Base-by-base conservation (phyloP, 352 stramenopile genomes). In the Globisporangium solare region DNA sequence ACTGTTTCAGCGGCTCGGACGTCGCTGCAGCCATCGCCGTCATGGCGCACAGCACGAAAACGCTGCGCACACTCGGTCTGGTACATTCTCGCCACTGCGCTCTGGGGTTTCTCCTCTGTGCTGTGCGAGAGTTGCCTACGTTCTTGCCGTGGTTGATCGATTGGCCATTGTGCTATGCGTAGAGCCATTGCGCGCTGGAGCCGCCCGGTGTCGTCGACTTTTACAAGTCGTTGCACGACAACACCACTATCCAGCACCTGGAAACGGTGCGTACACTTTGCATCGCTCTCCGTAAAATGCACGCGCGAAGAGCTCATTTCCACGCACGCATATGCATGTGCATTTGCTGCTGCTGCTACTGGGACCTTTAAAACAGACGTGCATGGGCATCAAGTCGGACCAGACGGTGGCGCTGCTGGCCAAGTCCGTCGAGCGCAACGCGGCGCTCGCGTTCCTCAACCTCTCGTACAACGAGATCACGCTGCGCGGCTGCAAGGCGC, bases 381-480 rank as follows among this genome's bases (percentile, higher is more conserved):
- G 79, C 52, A 79, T 68, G 53, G 73, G 74, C 8, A 66, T 92
- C 51, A 88, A 86, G 45, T 87, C 74, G 2, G 82, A 92, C 54
- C 69, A 63, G 32, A 77, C 79, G 12, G 78, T 79, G 15, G 55
- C 21, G 2, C 73, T 83, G 18, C 50, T 92, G 31, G 73, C 75
- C 5, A 74, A 73, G 39, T 67, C 71, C 13, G 35, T 92, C 0
- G 66, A 69, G 20, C 37, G 70, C 48, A 83, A 89, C 46, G 50
- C 37, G 1, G 56, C 67, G 45, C 67, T 92, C 35, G 63, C 49
- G 6, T 68, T 73, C 35, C 51, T 90, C 47, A 76, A 92, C 59
- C 62, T 89, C 17, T 73, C 74, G 18, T 89, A 92, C 76, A 92
- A 92, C 53, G 77, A 84, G 56, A 81, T 92, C 63, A 92, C 82